Conservation (phyloP, 768 basidiomycete genomes). For the Ramaria rubella region DNA sequence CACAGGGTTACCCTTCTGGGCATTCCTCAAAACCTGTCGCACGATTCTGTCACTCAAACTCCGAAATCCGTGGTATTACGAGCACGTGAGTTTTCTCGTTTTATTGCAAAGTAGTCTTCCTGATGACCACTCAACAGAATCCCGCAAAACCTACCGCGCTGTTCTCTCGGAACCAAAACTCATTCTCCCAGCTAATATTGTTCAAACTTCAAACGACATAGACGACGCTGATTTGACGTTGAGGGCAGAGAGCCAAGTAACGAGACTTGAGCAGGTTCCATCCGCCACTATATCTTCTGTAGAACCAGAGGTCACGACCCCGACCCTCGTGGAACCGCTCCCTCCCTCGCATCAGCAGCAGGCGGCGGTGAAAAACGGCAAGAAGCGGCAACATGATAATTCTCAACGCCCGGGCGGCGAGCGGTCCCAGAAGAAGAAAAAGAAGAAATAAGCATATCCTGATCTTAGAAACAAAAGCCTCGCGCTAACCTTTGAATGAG, state of each 20-base stretch:
- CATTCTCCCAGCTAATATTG: slow-evolving; percentile 41
- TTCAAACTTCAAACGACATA: background rate
- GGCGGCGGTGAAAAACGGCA: background rate
- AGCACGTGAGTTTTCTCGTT: slow-evolving; percentile 48
- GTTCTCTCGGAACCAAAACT: slow-evolving; percentile 70
- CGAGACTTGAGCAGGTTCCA: background rate
- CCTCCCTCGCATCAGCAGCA: background rate
- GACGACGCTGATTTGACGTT: background rate
- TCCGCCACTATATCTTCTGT: background rate
- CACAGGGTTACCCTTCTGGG: slow-evolving; percentile 60
- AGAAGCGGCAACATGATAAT: background rate
- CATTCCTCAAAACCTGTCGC: slow-evolving; percentile 60
- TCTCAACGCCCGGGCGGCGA: background rate
- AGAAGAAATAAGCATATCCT: no score
- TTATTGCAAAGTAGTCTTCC: background rate
- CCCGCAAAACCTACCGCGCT: slow-evolving; percentile 74
- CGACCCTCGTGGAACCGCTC: background rate
- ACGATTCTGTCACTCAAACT: slow-evolving; percentile 50
- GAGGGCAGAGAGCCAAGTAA: background rate
- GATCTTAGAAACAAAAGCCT: no score
- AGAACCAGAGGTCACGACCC: background rate
- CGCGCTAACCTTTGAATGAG: no score
- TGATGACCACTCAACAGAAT: slow-evolving; percentile 41
- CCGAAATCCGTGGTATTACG: slow-evolving; percentile 65
- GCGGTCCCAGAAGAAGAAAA: background rate